These are phyloP conservation scores for Aspergillus alliaceus DNA, from an alignment of 2,329 filamentous ascomycete species.

Conservation along the genomic window DNA sequence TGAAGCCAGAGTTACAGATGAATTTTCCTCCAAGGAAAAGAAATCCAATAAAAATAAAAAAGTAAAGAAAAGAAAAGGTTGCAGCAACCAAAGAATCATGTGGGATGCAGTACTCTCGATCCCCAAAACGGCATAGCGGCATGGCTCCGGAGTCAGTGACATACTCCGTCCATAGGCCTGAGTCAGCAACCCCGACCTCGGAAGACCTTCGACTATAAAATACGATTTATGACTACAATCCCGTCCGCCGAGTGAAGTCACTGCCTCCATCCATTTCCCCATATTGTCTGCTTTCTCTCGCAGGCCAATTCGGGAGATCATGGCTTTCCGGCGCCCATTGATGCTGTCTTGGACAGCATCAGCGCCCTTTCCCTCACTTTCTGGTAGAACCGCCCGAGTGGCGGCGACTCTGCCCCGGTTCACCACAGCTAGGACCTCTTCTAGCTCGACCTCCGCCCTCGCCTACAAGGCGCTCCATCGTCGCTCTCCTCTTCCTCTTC, in stretches of 20 bases:
- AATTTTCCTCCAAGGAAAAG: too few species aligned
- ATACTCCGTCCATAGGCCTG: slow-evolving; percentile 16
- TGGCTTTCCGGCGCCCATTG: slow-evolving; percentile 42
- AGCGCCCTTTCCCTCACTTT: slow-evolving; percentile 28
- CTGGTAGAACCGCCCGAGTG: slow-evolving; percentile 28
- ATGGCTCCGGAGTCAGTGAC: slow-evolving; percentile 10
- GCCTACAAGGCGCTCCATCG: slow-evolving; percentile 97
- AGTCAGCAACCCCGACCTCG: slow-evolving; percentile 41
- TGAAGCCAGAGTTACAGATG: too few species aligned
- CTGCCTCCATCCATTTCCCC: neutral
- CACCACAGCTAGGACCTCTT: slow-evolving; percentile 33
- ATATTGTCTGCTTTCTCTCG: slow-evolving; percentile 9
- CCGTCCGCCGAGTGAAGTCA: slow-evolving; percentile 1
- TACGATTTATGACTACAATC: slow-evolving; percentile 19
- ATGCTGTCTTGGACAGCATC: slow-evolving; percentile 33
- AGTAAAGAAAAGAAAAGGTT: too few species aligned
- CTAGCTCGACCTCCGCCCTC: slow-evolving; percentile 81
- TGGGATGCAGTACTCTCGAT: slow-evolving; percentile 9
- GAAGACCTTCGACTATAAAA: slow-evolving; percentile 22
- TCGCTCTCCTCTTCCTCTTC: slow-evolving; percentile 80
- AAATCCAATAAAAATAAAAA: too few species aligned
- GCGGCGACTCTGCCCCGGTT: slow-evolving; percentile 30
- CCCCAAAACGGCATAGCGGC: slow-evolving; percentile 15
- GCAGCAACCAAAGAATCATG: too few species aligned
- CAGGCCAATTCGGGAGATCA: slow-evolving; percentile 23